A percentile compares a stretch with the other conserved stretches of the same genome.
These are phyloP conservation scores for Globisporangium ultimum DNA, from an alignment of 352 stramenopile genomes.

Conservation along the genomic window DNA sequence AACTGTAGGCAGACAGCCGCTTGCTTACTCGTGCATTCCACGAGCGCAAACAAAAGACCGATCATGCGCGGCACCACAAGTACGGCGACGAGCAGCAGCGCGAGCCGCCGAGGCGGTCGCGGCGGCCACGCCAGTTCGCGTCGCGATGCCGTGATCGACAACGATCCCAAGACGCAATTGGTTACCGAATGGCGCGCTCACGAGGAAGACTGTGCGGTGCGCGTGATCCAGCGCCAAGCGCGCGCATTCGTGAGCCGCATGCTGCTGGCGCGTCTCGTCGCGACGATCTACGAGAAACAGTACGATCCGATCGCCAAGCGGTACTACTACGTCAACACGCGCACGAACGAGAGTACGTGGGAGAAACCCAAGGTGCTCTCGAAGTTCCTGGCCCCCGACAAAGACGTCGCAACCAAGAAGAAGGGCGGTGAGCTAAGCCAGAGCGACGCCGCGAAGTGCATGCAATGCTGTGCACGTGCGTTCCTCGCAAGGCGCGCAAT, in stretches of 20 bases:
- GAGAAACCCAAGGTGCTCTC: constrained; percentile 42
- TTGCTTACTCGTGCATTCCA: not conserved
- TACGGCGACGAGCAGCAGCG: constrained; percentile 5
- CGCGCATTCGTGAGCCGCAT: constrained; percentile 36
- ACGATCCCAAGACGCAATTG: constrained; percentile 32
- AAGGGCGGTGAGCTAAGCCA: constrained; percentile 11
- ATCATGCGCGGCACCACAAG: constrained; percentile 4
- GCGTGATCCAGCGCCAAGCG: constrained; percentile 40
- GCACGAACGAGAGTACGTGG: constrained; percentile 62
- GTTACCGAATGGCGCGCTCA: constrained; percentile 54
- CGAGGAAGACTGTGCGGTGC: constrained; percentile 48
- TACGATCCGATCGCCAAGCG: constrained; percentile 60
- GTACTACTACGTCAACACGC: constrained; percentile 66
- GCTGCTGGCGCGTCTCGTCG: constrained; percentile 32
- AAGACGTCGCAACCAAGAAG: constrained; percentile 12
- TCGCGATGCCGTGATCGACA: constrained; percentile 20
- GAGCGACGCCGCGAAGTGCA: constrained; percentile 37
- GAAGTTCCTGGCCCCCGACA: constrained; percentile 31
- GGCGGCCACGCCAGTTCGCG: constrained; percentile 15
- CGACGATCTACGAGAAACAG: constrained; percentile 50
- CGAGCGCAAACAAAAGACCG: not conserved
- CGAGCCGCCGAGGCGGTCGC: constrained; percentile 19
- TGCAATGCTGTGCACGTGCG: constrained; percentile 42
- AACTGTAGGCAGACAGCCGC: too few species aligned
- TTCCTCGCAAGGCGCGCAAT: constrained; percentile 38